Percentiles rank a stretch among this genome's conserved stretches.
These are phyloP conservation scores for Cercospora janseana DNA, from an alignment of 2,329 filamentous ascomycete genomes.

Conservation along the genomic window DNA sequence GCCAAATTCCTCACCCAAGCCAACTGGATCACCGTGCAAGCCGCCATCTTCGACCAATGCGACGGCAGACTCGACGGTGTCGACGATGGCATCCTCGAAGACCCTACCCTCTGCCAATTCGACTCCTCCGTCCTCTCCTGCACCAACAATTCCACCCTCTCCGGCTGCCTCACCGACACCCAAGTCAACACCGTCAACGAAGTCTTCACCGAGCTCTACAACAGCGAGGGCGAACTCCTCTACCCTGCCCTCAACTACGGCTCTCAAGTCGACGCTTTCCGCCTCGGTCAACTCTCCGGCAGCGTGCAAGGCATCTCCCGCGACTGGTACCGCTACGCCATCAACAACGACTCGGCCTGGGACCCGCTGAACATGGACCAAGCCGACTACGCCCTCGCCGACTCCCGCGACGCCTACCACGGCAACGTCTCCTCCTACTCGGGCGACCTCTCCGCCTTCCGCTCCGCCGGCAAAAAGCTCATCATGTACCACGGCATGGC, in stretches of 20 bases:
- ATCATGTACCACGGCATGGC: constrained; percentile 45
- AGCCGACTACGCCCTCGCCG: constrained; percentile 44
- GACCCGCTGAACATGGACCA: constrained; percentile 41
- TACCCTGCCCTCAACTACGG: constrained; percentile 55
- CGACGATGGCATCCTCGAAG: constrained; percentile 50
- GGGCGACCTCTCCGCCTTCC: constrained; percentile 42
- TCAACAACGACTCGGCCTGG: constrained; percentile 48
- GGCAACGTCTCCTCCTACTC: constrained; percentile 43
- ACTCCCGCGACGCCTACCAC: constrained; percentile 42
- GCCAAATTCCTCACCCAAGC: constrained; percentile 42
- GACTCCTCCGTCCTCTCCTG: constrained; percentile 41
- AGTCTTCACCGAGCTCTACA: constrained; percentile 45
- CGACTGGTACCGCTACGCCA: constrained; percentile 52
- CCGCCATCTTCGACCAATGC: constrained; percentile 50
- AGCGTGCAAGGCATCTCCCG: constrained; percentile 44
- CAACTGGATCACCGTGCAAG: constrained; percentile 46
- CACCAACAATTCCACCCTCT: constrained; percentile 35
- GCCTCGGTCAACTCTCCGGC: constrained; percentile 43
- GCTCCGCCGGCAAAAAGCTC: constrained; percentile 46
- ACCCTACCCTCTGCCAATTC: constrained; percentile 47
- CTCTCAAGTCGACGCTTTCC: constrained; percentile 43
- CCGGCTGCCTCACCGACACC: constrained; percentile 45
- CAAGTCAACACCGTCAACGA: constrained; percentile 48
- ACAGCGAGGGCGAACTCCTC: constrained; percentile 46
- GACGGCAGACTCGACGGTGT: constrained; percentile 51